phyloP scores from a whole-genome alignment of 257 asterid species.

The Gentiana straminea region DNA sequence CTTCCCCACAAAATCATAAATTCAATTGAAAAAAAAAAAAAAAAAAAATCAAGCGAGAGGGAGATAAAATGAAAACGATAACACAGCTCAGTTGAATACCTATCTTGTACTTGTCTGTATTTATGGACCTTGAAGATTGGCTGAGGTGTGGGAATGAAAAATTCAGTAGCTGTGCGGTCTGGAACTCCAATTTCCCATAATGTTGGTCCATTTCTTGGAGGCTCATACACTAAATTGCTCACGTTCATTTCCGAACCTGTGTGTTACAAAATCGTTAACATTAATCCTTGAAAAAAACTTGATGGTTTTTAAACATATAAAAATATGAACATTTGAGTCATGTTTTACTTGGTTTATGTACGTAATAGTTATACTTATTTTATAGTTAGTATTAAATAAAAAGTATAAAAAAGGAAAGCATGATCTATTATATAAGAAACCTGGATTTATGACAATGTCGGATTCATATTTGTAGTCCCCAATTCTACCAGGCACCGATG shows the following conservation, averaged over 20 bases:
- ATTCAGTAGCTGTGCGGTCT: constrained; percentile 26
- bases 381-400: background rate
- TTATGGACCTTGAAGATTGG: constrained; percentile 21
- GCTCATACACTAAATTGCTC: constrained; percentile 14
- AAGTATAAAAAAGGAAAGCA: background rate
- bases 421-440: constrained; percentile 7
- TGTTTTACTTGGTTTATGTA: background rate
- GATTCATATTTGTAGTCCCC: constrained; percentile 42
- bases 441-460: constrained; percentile 25
- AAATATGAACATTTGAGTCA: background rate
- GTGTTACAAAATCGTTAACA: too few species aligned
- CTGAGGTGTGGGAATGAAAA: constrained; percentile 22
- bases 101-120: background rate
- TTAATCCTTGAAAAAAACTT: too few species aligned
- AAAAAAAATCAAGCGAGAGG: too few species aligned
- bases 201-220: constrained; percentile 30
- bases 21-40: too few species aligned
- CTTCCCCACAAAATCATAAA: too few species aligned
- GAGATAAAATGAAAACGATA: too few species aligned
- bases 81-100: too few species aligned
- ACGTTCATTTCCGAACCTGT: constrained; percentile 11
- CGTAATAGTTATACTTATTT: too few species aligned
- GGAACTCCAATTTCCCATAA: constrained; percentile 37
- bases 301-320: background rate
- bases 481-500: constrained; percentile 57